Evolutionary conservation across 2,329 filamentous ascomycete species (phyloP).

Genomic region (Blastomyces parvus): DNA sequence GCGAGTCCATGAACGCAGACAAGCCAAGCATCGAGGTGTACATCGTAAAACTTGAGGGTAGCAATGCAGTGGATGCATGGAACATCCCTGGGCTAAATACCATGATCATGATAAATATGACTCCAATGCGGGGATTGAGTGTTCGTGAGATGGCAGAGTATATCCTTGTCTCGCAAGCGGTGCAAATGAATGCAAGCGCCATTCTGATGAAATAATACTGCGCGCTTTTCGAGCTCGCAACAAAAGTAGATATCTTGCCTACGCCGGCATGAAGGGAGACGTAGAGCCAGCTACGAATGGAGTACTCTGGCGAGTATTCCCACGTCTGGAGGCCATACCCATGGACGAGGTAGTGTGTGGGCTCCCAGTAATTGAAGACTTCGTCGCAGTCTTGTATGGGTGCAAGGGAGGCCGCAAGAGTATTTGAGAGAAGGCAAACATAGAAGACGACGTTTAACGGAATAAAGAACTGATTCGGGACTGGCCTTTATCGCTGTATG

Average conservation of each 20-base stretch:
- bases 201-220: constrained; percentile 87
- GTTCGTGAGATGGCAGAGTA: constrained; percentile 67
- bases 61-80: constrained; percentile 73
- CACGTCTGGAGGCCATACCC: constrained; percentile 93
- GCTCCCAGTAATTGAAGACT: constrained; percentile 99
- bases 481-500: constrained; percentile 19
- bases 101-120: constrained; percentile 71
- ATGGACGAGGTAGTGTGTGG: constrained; percentile 85
- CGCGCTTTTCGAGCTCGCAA: constrained; percentile 37
- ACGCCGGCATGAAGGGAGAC: constrained; percentile 66
- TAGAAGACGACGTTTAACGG: constrained; percentile 71
- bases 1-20: constrained; percentile 84
- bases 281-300: constrained; percentile 93
- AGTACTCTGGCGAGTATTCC: constrained; percentile 94
- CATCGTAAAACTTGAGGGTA: constrained; percentile 96
- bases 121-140: constrained; percentile 71
- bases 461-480: constrained; percentile 48
- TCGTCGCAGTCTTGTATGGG: constrained; percentile 98
- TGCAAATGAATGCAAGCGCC: constrained; percentile 63
- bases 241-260: constrained; percentile 55
- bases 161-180: constrained; percentile 70
- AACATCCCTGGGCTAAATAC: constrained; percentile 84
- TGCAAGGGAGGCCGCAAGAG: constrained; percentile 67
- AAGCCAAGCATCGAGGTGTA: constrained; percentile 80
- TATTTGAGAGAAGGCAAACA: constrained; percentile 62